Evolutionary conservation across 1,284 basidiomycete species (phyloP).

Genomic region (Chalciporus sp.): DNA sequence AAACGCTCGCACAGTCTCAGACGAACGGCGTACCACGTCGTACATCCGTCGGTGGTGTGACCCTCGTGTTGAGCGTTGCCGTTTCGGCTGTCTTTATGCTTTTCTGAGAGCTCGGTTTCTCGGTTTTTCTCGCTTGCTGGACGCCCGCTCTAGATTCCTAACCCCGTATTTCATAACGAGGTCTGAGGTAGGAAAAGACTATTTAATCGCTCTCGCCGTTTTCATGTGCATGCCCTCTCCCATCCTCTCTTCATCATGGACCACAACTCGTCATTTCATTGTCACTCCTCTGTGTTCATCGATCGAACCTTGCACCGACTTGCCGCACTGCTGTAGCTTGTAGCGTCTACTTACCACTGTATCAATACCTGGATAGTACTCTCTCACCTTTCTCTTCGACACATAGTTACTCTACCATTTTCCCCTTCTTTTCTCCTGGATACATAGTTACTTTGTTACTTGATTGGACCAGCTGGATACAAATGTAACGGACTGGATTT

Average conservation of each 20-base stretch:
- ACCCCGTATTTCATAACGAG: neutral
- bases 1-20: neutral
- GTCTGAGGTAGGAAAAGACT: neutral
- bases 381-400: too few relatives aligned
- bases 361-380: neutral
- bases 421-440: neutral
- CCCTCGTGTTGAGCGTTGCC: slow-evolving; percentile 9
- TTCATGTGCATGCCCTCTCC: neutral
- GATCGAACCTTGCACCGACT: neutral
- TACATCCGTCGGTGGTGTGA: too few relatives aligned
- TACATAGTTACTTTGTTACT: neutral
- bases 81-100: slow-evolving; percentile 12
- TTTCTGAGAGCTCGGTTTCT: slow-evolving; percentile 5
- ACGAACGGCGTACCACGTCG: slow-evolving; percentile 20
- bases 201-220: neutral
- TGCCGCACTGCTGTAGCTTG: neutral
- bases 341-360: neutral
- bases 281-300: neutral
- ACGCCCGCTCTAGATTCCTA: neutral
- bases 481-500: neutral
- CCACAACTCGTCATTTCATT: neutral
- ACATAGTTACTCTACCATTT: neutral
- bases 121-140: neutral
- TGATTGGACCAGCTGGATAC: neutral
- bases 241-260: too few relatives aligned